These are phyloP conservation scores for Zanthoxylum bungeanum DNA, from an alignment of 345 rosid genomes.

Conservation along the genomic window DNA sequence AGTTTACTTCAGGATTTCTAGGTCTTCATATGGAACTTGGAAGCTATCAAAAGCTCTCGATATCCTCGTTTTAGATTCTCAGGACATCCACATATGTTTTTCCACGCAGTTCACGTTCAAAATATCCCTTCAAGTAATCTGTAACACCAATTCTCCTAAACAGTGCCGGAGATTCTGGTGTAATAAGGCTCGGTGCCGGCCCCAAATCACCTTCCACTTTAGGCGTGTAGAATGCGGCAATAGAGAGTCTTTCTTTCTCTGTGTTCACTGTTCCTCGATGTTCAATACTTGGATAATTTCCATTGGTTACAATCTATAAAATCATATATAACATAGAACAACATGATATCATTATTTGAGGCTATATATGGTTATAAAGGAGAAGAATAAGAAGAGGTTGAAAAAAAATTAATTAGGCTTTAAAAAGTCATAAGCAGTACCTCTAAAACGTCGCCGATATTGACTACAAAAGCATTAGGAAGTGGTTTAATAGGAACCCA, in stretches of 20 bases:
- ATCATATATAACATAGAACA: neutral
- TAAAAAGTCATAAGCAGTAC: constrained; percentile 8
- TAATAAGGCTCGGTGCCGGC: constrained; percentile 12
- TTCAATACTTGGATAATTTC: constrained; percentile 7
- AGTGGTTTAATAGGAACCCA: constrained; percentile 51
- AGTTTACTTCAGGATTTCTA: too few species aligned
- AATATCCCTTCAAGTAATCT: neutral
- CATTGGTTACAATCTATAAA: constrained; percentile 4
- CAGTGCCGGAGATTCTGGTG: constrained; percentile 1
- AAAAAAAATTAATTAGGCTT: too few species aligned
- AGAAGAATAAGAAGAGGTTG: too few species aligned
- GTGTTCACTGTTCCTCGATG: constrained; percentile 12
- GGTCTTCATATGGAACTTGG: neutral
- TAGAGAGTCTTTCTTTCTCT: constrained; percentile 9
- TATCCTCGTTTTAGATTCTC: neutral
- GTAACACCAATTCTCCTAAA: neutral
- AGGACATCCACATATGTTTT: constrained; percentile 4
- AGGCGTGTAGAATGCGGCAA: constrained; percentile 4
- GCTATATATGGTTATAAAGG: neutral
- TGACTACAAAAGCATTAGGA: constrained; percentile 52
- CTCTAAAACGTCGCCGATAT: constrained; percentile 50
- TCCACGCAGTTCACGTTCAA: neutral
- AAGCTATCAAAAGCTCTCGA: neutral
- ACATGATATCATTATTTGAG: too few species aligned
- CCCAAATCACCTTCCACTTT: neutral